Base-by-base conservation (phyloP, 495 filamentous ascomycete genomes). In the Hyphodiscus hymeniophilus region DNA sequence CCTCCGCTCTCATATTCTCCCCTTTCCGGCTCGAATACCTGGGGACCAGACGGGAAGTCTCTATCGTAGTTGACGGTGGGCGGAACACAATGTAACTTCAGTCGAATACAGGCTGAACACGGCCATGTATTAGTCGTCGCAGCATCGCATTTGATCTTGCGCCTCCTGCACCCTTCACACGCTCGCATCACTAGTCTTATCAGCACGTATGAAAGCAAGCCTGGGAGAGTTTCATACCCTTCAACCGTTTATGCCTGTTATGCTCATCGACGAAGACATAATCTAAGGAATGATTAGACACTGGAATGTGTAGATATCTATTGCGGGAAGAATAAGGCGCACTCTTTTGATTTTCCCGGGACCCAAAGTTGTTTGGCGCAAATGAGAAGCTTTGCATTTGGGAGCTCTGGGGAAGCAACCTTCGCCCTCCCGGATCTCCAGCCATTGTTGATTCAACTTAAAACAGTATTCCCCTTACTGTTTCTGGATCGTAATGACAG, bases 261-360 rank as follows among this genome's bases (percentile, higher is more conserved):
- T 99, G 91, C 66, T 99, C 92, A 64, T 99, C 94, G 42, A 99
- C 92, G 59, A 99, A 99, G 38, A 99, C 92, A 85, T 95, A 98
- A 60, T 95, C 90, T 96, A 54, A 21, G 51, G 13, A 12, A 16
- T 16, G n/a, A 33, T 52, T 45, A 51, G 48, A 15, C n/a, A n/a
- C n/a, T n/a, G n/a, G n/a, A n/a, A n/a, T n/a, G n/a, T n/a, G n/a
- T n/a, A n/a, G 31, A 50, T 26, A 44, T 44, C 15, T 34, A 17
- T 23, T 38, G n/a, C 28, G 22, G 21, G 24, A 12, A 33, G 20
- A 30, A 32, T n/a, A 2, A 41, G 16, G 35, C 79, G 63, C 63
- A 84, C 80, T 84, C 57, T 82, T 82, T 60, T 83, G 80, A 38
- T 78, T 80, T 61, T 81, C 81, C 38, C 79, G 65, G 22, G 75